These are phyloP conservation scores for Collariella sp. DNA, from an alignment of 495 filamentous ascomycete genomes.

Conservation along the genomic window DNA sequence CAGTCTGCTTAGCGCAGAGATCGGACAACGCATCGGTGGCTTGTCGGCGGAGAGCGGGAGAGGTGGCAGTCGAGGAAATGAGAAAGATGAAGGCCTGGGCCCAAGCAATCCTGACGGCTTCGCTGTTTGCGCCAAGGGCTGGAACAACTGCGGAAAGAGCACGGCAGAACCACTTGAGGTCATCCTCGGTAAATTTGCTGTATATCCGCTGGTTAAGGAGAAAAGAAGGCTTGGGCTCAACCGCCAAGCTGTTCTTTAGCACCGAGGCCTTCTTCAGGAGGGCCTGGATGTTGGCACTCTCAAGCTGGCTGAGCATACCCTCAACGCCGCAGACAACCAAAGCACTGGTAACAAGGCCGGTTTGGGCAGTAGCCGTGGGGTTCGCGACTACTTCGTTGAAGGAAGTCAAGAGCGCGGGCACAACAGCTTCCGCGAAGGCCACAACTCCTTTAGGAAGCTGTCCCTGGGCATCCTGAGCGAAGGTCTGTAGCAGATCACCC, in stretches of 20 bases:
- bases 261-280: conserved; percentile 52
- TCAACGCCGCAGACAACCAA: conserved; percentile 63
- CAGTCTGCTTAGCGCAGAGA: conserved; percentile 46
- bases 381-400: conserved; percentile 72
- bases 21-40: conserved; percentile 49
- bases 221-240: conserved; percentile 71
- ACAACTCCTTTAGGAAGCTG: conserved; percentile 36
- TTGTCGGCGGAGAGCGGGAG: conserved; percentile 50
- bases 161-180: conserved; percentile 65
- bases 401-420: conserved; percentile 59
- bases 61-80: conserved; percentile 52
- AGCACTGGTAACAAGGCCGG: conserved; percentile 62
- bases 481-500: conserved; percentile 61
- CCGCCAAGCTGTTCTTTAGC: conserved; percentile 50
- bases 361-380: conserved; percentile 65
- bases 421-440: conserved; percentile 49
- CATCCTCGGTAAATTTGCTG: conserved; percentile 66
- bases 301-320: conserved; percentile 35
- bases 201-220: conserved; percentile 77
- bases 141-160: conserved; percentile 55
- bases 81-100: conserved; percentile 71
- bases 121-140: conserved; percentile 23
- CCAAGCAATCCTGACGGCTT: conserved; percentile 51
- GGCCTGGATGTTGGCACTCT: conserved; percentile 33
- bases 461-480: conserved; percentile 35